phyloP scores from a whole-genome alignment of 805 yeast species.

The Ogataea allantospora region DNA sequence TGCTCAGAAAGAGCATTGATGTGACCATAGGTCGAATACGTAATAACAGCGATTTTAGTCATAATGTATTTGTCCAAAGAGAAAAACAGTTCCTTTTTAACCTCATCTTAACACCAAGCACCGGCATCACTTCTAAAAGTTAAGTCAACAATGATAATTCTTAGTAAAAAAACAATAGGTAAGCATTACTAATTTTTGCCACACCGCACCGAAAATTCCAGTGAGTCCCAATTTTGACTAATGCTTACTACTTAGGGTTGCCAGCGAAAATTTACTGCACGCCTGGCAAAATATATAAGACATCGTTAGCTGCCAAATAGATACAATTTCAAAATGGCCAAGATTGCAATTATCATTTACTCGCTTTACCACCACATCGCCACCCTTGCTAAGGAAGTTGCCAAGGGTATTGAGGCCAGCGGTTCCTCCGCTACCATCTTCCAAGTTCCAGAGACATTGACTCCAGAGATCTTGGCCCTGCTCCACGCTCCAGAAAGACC shows the following conservation, averaged over 20 bases:
- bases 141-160: not conserved
- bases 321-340: slow-evolving; percentile 19
- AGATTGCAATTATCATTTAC: slow-evolving; percentile 51
- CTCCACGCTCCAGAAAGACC: slow-evolving; percentile 69
- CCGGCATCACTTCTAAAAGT: too few relatives aligned
- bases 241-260: too few relatives aligned
- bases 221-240: slow-evolving; percentile 5
- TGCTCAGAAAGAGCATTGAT: slow-evolving; percentile 64
- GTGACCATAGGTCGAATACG: slow-evolving; percentile 81
- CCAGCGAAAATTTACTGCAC: not conserved
- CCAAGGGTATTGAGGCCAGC: slow-evolving; percentile 66
- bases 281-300: not conserved
- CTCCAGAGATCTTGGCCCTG: slow-evolving; percentile 50
- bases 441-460: slow-evolving; percentile 76
- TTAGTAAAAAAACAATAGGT: too few relatives aligned
- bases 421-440: slow-evolving; percentile 68
- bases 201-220: slow-evolving; percentile 3
- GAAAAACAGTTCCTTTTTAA: too few relatives aligned
- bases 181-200: slow-evolving; percentile 5
- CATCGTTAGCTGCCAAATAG: not conserved
- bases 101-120: too few relatives aligned
- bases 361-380: slow-evolving; percentile 79
- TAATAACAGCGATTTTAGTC: slow-evolving; percentile 38
- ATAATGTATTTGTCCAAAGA: too few relatives aligned
- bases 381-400: slow-evolving; percentile 63